These are phyloP conservation scores for Skeletonema menzelii DNA, from an alignment of 108 stramenopile species.

Conservation along the genomic window DNA sequence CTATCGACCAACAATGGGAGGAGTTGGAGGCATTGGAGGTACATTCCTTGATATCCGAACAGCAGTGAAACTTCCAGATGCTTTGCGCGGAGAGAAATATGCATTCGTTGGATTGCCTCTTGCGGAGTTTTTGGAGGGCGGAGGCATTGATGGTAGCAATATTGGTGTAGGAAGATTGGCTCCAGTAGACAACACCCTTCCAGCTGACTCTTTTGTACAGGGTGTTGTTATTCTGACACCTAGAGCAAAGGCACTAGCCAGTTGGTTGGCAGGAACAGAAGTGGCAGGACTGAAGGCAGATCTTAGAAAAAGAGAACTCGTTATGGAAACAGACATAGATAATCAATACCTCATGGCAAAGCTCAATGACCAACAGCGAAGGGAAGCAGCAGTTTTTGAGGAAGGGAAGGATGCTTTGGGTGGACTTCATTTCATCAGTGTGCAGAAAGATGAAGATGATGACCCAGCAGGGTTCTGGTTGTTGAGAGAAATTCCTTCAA, in stretches of 20 bases:
- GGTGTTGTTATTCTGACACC: constrained; percentile 89
- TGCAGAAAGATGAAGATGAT: constrained; percentile 89
- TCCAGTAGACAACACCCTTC: constrained; percentile 52
- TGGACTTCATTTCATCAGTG: constrained; percentile 93
- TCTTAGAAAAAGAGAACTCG: constrained; percentile 80
- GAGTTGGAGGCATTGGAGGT: constrained; percentile 50
- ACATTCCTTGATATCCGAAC: constrained; percentile 84
- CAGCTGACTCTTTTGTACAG: constrained; percentile 91
- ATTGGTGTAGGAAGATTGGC: constrained; percentile 86
- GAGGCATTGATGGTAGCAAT: constrained; percentile 70
- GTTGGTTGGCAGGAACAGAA: constrained; percentile 95
- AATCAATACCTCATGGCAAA: constrained; percentile 92
- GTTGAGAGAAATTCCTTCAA: constrained; percentile 75
- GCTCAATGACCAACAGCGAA: constrained; percentile 82
- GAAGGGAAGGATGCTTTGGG: constrained; percentile 86
- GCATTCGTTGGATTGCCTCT: constrained; percentile 93
- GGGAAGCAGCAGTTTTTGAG: constrained; percentile 90
- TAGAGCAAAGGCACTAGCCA: constrained; percentile 85
- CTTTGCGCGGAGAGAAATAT: constrained; percentile 94
- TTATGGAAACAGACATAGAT: constrained; percentile 95
- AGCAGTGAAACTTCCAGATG: constrained; percentile 93
- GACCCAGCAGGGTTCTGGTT: constrained; percentile 97
- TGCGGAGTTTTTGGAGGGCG: constrained; percentile 86
- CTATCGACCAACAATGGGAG: constrained; percentile 70
- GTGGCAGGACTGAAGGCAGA: constrained; percentile 83